These are phyloP conservation scores for Pochonia chlamydosporia DNA, from an alignment of 2,329 filamentous ascomycete genomes.

Conservation along the genomic window DNA sequence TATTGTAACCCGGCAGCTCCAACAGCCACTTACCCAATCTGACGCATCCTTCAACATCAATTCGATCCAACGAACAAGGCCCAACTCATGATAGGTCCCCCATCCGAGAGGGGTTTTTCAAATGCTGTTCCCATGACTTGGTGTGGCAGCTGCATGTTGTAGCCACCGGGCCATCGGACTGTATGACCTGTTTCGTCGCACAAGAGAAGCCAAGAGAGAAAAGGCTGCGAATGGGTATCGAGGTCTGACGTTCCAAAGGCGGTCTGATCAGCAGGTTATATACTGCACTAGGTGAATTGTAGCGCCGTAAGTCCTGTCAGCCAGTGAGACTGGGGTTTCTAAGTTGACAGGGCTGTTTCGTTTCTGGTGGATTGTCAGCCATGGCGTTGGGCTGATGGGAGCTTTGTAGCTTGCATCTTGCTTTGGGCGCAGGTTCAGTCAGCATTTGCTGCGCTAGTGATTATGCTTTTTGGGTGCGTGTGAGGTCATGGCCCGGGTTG, in stretches of 20 bases:
- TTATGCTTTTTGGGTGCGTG: no score
- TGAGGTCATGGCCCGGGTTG: no score
- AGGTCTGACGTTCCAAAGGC: no score
- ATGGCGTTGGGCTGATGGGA: constrained; percentile 23
- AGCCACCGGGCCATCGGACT: background rate
- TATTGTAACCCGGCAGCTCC: background rate
- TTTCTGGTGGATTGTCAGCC: constrained; percentile 8
- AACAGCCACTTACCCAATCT: background rate
- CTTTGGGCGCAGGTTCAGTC: constrained; percentile 14
- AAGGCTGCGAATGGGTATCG: no score
- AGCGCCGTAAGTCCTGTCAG: no score
- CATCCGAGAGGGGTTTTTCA: background rate
- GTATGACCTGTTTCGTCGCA: no score
- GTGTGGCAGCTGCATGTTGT: background rate
- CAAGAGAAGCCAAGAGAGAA: no score
- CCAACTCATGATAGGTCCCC: background rate
- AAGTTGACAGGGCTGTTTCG: background rate
- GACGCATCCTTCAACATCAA: background rate
- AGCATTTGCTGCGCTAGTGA: background rate
- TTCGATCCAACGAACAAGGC: background rate
- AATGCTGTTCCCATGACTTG: background rate
- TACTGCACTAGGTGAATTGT: background rate
- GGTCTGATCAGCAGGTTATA: no score
- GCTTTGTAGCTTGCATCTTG: constrained; percentile 2
- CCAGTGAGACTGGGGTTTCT: no score